phyloP scores from a whole-genome alignment of 352 stramenopile genomes.

The Phytopythium helicoides region DNA sequence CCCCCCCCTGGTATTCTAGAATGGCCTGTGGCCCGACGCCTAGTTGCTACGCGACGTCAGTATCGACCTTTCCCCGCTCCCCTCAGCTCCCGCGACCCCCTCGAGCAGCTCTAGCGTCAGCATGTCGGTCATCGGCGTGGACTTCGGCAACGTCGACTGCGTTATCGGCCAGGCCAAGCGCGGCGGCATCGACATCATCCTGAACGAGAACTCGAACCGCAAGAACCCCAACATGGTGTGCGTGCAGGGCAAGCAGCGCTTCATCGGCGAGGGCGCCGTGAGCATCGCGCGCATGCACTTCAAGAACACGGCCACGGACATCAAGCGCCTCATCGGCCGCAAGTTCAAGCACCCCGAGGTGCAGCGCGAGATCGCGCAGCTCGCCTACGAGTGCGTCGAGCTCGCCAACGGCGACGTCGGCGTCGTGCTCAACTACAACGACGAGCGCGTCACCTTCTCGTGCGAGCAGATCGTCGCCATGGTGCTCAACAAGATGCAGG shows the following conservation, averaged over 20 bases:
- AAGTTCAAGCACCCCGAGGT: slow-evolving; percentile 96
- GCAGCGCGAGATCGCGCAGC: slow-evolving; percentile 92
- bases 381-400: slow-evolving; percentile 91
- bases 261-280: slow-evolving; percentile 91
- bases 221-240: slow-evolving; percentile 95
- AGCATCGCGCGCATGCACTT: slow-evolving; percentile 95
- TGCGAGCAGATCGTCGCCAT: slow-evolving; percentile 97
- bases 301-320: slow-evolving; percentile 97
- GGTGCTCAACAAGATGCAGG: slow-evolving; percentile 97
- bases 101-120: slow-evolving; percentile 6
- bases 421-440: slow-evolving; percentile 93
- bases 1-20: slow-evolving; percentile 35
- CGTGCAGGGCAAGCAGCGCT: slow-evolving; percentile 89
- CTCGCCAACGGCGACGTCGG: slow-evolving; percentile 86
- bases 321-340: slow-evolving; percentile 97
- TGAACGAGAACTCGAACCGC: slow-evolving; percentile 99
- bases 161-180: slow-evolving; percentile 96
- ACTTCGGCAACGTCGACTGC: slow-evolving; percentile 96
- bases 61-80: not conserved
- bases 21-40: slow-evolving; percentile 2
- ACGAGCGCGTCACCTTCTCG: slow-evolving; percentile 88
- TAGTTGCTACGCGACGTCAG: not conserved
- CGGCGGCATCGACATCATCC: slow-evolving; percentile 98
- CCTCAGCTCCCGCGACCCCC: not conserved
- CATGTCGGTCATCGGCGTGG: slow-evolving; percentile 97